phyloP scores from a whole-genome alignment of 495 filamentous ascomycete species.

The Xylaria bambusicola region DNA sequence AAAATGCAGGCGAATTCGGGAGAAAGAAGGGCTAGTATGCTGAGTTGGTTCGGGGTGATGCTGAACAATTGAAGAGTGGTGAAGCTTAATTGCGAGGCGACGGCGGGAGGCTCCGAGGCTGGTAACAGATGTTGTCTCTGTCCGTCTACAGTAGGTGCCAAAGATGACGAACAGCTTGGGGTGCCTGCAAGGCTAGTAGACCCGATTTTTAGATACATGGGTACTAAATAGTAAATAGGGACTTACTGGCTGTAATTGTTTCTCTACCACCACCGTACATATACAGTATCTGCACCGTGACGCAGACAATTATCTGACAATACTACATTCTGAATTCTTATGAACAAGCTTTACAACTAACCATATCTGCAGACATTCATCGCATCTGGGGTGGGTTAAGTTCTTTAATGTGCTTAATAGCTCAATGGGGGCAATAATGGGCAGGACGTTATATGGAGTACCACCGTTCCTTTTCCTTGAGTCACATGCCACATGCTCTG shows the following conservation, averaged over 20 bases:
- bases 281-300: background rate
- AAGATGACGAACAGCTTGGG: constrained; percentile 20
- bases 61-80: background rate
- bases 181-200: constrained; percentile 16
- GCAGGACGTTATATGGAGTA: too few species aligned
- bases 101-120: constrained; percentile 2
- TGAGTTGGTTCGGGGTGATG: background rate
- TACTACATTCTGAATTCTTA: too few species aligned
- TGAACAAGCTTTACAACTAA: too few species aligned
- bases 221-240: too few species aligned
- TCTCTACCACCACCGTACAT: too few species aligned
- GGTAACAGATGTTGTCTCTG: background rate
- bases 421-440: too few species aligned
- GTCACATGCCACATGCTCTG: background rate
- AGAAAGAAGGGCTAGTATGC: background rate
- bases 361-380: too few species aligned
- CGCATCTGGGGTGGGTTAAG: too few species aligned
- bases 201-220: background rate
- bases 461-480: constrained; percentile 3
- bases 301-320: too few species aligned
- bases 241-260: too few species aligned
- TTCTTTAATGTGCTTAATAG: too few species aligned
- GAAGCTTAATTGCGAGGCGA: constrained; percentile 3
- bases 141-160: background rate
- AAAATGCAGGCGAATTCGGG: background rate